Evolutionary conservation across 176 grass and related monocot genomes (phyloP), one percentile per base, ranked within the genome.

Genomic region (Elaeis guineensis): DNA sequence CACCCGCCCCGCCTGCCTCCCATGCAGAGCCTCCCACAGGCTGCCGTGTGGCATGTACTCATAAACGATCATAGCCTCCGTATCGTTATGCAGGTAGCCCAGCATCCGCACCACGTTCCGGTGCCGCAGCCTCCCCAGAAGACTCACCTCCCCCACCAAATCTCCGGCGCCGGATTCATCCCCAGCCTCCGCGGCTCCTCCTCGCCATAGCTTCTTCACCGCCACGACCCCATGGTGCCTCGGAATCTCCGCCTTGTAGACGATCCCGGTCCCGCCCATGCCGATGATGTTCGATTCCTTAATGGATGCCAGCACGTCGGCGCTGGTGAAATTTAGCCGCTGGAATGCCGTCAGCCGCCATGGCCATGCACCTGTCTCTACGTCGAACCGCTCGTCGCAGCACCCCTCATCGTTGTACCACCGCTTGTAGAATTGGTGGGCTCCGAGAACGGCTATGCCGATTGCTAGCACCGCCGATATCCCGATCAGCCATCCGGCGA

Each of bases 11-110:
- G 74, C 76, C 51, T 77, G 50, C 19, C 53, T 70, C 16, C 84
- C 81, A 64, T 97, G 93, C 18, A 97, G 69, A 35, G 87, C 93
- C 51, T 91, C 93, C 93, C 93, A 97, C 56, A 97, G 75, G 78
- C 81, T 91, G 6, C 93, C 93, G 61, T 91, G 88, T n/a, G 80
- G 78, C 93, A 97, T 91, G 63, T 91, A 89, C 71, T 97, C 93
- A 72, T 97, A 97, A 15, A 97, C 24, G 75, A 97, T 89, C 93
- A 97, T 91, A 3, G 87, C 89, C 55, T 97, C 93, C 23, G 65
- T 4, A 66, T 91, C 77, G 51, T 97, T 97, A 55, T 81, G 84
- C 54, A 97, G 73, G 85, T 91, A 97, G 11, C 93, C 93, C 25
- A 97, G 81, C 83, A 97, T 89, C 16, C 84, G 81, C 48, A 97